These are phyloP conservation scores for Neonectria hederae DNA, from an alignment of 2,329 filamentous ascomycete genomes.

Conservation along the genomic window DNA sequence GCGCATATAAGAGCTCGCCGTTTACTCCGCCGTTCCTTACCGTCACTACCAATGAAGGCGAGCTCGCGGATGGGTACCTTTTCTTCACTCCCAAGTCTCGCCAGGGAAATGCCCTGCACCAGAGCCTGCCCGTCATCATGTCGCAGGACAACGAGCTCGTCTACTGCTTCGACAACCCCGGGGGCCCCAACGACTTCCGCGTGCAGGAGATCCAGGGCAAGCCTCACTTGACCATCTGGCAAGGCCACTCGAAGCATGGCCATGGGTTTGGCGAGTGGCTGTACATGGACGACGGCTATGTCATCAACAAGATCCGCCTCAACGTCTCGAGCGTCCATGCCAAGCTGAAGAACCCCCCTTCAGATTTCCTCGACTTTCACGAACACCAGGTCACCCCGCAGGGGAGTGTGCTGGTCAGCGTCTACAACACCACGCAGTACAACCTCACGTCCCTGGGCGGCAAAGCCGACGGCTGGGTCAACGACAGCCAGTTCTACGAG, in stretches of 20 bases:
- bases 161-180: slow-evolving; percentile 35
- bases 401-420: slow-evolving; percentile 38
- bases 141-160: slow-evolving; percentile 44
- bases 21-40: slow-evolving; percentile 36
- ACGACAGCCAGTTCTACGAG: slow-evolving; percentile 52
- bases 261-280: slow-evolving; percentile 46
- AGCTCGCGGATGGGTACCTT: slow-evolving; percentile 39
- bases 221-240: slow-evolving; percentile 45
- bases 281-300: slow-evolving; percentile 44
- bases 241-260: slow-evolving; percentile 38
- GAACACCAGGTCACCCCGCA: slow-evolving; percentile 35
- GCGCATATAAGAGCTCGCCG: slow-evolving; percentile 38
- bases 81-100: slow-evolving; percentile 39
- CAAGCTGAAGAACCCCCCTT: slow-evolving; percentile 2
- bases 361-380: slow-evolving; percentile 33
- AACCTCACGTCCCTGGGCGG: slow-evolving; percentile 36
- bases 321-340: slow-evolving; percentile 19
- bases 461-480: slow-evolving; percentile 22
- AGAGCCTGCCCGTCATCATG: slow-evolving; percentile 37
- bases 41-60: slow-evolving; percentile 27
- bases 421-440: slow-evolving; percentile 35
- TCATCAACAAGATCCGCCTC: slow-evolving; percentile 24
- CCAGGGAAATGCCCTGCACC: slow-evolving; percentile 15
- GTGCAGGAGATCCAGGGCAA: slow-evolving; percentile 44
- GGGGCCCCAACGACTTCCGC: slow-evolving; percentile 34